Base-by-base conservation (phyloP, 495 filamentous ascomycete genomes). In the Hyaloscypha bicolor region DNA sequence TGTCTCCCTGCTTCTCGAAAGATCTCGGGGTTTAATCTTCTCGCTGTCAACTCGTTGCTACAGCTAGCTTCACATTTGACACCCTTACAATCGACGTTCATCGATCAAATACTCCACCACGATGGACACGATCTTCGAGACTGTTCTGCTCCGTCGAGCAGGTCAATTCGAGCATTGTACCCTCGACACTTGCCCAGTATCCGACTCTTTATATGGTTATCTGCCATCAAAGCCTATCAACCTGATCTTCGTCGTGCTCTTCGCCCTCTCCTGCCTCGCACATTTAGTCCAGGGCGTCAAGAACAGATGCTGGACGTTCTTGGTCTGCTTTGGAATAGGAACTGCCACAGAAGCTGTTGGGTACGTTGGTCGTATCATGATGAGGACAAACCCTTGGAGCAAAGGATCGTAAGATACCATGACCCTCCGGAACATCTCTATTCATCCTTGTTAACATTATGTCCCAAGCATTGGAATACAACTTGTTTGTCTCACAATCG, bases 401-500 rank as follows among this genome's bases (percentile, higher is more conserved):
- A 31, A 31, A 21, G n/a, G 4, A 33, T 6, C 45, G 65, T 67
- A 58, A 52, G 65, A 4, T 39, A 8, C 8, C 30, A 11, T 11
- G 39, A 11, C 6, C 14, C 42, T 48, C 16, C 16, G 9, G 2
- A 48, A 30, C 21, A 62, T 30, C 42, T 11, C 14, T 5, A 32
- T 53, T 31, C 35, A 53, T 60, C 68, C 65, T 12, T 78, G 22
- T 72, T 80, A 48, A 68, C 79, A 32, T 72, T 79, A 25, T 74
- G 74, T 72, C 65, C 73, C 75, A 59, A 73, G 74, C 69, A 80
- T 83, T 70, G 63, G 81, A 55, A 80, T 83, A n/a, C 82, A 87
- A 75, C 83, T 88, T 67, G 82, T 85, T 74, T 78, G 74, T 66
- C 76, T 90, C 11, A 89, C 86, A 31, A 81, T 90, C 59, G 87